phyloP scores from a whole-genome alignment of 768 basidiomycete species.

The Asterophora lycoperdoides region DNA sequence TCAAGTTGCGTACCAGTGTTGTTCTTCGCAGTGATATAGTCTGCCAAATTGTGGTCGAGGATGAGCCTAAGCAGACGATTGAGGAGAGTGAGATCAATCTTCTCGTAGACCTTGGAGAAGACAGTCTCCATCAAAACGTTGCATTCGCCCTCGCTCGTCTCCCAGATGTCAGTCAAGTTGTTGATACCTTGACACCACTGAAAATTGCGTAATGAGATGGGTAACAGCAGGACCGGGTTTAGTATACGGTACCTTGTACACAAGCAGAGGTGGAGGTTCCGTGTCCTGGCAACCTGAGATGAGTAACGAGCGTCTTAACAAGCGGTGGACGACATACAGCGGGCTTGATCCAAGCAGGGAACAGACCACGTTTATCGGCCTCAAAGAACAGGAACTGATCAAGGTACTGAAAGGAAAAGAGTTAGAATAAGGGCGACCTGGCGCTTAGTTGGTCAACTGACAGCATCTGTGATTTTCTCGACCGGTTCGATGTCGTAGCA shows the following conservation, averaged over 20 bases:
- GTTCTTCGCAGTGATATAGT: conserved; percentile 99
- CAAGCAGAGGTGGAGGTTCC: conserved; percentile 92
- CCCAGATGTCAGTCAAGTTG: conserved; percentile 97
- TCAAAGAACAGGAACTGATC: conserved; percentile 99
- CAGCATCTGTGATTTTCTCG: conserved; percentile 99
- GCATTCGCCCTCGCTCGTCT: conserved; percentile 96
- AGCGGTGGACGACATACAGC: conserved; percentile 39
- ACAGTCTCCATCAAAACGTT: conserved; percentile 99
- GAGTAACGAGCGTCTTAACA: not conserved
- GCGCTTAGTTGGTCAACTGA: conserved; percentile 35
- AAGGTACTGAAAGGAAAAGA: conserved; percentile 56
- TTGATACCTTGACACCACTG: conserved; percentile 99
- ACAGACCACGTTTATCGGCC: conserved; percentile 95
- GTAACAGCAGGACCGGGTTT: not conserved
- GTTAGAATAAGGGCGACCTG: conserved; percentile 4
- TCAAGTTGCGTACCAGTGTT: conserved; percentile 59
- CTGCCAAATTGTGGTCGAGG: conserved; percentile 96
- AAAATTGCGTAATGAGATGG: conserved; percentile 1
- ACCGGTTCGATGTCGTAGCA: conserved; percentile 99
- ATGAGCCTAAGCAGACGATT: conserved; percentile 95
- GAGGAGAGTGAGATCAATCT: conserved; percentile 93
- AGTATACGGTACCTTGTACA: conserved; percentile 69
- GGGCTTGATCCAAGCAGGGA: conserved; percentile 99
- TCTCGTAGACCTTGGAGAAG: conserved; percentile 96
- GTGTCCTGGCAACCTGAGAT: conserved; percentile 52